Conservation (phyloP, 177 flowering plant genomes). For the Vitis hybrid region DNA sequence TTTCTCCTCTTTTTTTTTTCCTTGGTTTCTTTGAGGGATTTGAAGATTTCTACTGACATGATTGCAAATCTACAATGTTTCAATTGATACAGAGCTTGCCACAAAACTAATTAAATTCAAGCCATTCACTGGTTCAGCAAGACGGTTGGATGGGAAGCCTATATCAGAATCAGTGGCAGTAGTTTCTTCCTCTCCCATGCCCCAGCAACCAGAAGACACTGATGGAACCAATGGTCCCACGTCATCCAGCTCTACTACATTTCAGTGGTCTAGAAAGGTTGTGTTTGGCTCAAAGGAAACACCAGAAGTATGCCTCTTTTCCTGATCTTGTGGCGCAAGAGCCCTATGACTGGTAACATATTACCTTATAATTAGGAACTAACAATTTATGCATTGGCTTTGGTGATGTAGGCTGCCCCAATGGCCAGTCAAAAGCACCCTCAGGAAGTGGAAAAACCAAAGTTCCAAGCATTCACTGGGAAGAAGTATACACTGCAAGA, state of each 20-base stretch:
- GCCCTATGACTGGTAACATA: no score
- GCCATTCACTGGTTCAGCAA: constrained; percentile 45
- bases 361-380: no score
- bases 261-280: constrained; percentile 36
- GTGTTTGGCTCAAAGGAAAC: constrained; percentile 42
- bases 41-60: background rate
- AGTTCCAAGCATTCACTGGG: constrained; percentile 56
- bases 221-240: constrained; percentile 13
- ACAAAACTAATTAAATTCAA: constrained; percentile 26
- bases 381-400: background rate
- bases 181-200: constrained; percentile 15
- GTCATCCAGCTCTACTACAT: constrained; percentile 19
- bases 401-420: constrained; percentile 10
- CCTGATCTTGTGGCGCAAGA: background rate
- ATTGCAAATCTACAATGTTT: constrained; percentile 1
- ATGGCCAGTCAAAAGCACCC: constrained; percentile 22
- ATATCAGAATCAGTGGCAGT: constrained; percentile 11
- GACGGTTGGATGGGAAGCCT: constrained; percentile 49
- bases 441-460: constrained; percentile 31
- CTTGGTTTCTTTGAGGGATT: background rate
- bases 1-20: background rate
- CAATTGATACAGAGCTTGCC: constrained; percentile 37
- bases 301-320: constrained; percentile 20
- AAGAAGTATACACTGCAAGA: constrained; percentile 45
- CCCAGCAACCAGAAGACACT: constrained; percentile 12